These are phyloP conservation scores for Capsicum baccatum DNA, from an alignment of 257 asterid genomes.

Conservation along the genomic window DNA sequence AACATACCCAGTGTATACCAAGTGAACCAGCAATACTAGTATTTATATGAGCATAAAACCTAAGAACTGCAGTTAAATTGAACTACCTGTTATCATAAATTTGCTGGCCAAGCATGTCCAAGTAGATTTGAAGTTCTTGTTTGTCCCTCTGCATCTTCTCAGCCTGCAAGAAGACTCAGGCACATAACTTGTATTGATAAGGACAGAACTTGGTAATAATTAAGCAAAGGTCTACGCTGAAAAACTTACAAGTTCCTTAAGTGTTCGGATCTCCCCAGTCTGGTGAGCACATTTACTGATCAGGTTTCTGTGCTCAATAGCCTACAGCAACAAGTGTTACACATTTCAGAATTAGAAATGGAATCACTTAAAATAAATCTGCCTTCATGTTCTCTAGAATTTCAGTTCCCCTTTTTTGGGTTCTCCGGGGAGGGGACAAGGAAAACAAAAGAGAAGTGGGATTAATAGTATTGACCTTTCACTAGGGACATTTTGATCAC, in stretches of 20 bases:
- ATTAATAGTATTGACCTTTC: background rate
- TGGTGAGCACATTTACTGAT: constrained; percentile 59
- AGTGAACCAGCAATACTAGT: background rate
- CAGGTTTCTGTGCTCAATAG: constrained; percentile 65
- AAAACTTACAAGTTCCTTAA: constrained; percentile 68
- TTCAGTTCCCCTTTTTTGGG: constrained; percentile 12
- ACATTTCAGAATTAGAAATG: constrained; percentile 2
- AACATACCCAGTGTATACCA: no score
- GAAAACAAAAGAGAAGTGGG: constrained; percentile 17
- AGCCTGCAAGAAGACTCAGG: constrained; percentile 52
- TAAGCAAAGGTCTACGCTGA: constrained; percentile 13
- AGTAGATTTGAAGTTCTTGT: constrained; percentile 69
- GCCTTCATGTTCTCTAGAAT: background rate
- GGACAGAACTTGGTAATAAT: constrained; percentile 6
- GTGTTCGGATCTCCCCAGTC: constrained; percentile 67
- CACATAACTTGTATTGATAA: constrained; percentile 27
- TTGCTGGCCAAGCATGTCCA: constrained; percentile 90
- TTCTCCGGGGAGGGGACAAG: background rate
- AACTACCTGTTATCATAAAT: constrained; percentile 79
- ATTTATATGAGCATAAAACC: background rate
- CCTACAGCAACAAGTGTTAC: constrained; percentile 54
- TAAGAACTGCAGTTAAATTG: background rate
- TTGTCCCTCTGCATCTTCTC: constrained; percentile 85
- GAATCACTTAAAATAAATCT: constrained; percentile 16
- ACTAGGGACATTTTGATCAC: background rate